phyloP scores from a whole-genome alignment of 2,329 filamentous ascomycete genomes.

The Raffaelea albimanens region DNA sequence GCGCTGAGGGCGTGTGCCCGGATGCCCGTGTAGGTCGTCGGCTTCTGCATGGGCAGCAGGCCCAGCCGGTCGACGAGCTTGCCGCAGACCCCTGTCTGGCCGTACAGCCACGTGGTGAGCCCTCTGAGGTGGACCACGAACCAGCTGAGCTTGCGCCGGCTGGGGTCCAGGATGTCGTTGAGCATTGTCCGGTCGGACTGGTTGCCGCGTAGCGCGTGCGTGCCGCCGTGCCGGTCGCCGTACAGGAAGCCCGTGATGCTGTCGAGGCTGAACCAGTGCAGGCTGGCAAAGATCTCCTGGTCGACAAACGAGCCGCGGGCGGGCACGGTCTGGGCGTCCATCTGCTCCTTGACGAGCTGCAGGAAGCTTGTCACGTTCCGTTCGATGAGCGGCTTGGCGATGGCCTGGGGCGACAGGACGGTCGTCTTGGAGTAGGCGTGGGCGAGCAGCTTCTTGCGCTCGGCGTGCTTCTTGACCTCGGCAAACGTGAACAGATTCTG shows the following conservation, averaged over 20 bases:
- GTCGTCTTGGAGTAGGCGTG: conserved; percentile 43
- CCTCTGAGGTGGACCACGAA: conserved; percentile 34
- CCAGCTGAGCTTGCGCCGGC: conserved; percentile 36
- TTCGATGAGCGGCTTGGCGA: conserved; percentile 28
- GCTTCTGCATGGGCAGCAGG: conserved; percentile 38
- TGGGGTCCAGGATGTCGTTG: conserved; percentile 36
- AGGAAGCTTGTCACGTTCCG: conserved; percentile 8
- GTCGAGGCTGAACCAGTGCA: conserved; percentile 45
- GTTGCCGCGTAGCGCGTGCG: conserved; percentile 29
- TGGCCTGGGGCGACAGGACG: conserved; percentile 24
- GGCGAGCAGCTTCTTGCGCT: conserved; percentile 41
- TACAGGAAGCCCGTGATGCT: conserved; percentile 43
- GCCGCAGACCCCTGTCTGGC: conserved; percentile 26
- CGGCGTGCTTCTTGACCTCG: conserved; percentile 30
- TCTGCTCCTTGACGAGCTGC: not conserved
- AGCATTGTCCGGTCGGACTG: conserved; percentile 29
- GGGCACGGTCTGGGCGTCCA: not conserved
- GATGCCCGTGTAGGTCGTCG: conserved; percentile 41
- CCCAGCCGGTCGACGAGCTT: conserved; percentile 21
- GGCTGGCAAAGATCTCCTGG: conserved; percentile 35
- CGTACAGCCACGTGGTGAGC: conserved; percentile 39
- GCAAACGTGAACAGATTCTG: conserved; percentile 44
- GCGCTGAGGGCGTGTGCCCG: conserved; percentile 21
- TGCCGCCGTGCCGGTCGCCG: conserved; percentile 30
- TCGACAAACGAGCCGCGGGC: not conserved